Evolutionary conservation across 148 eudicot genomes (phyloP), one percentile per base, ranked within the genome.

Genomic region (Euryodendron excelsum): DNA sequence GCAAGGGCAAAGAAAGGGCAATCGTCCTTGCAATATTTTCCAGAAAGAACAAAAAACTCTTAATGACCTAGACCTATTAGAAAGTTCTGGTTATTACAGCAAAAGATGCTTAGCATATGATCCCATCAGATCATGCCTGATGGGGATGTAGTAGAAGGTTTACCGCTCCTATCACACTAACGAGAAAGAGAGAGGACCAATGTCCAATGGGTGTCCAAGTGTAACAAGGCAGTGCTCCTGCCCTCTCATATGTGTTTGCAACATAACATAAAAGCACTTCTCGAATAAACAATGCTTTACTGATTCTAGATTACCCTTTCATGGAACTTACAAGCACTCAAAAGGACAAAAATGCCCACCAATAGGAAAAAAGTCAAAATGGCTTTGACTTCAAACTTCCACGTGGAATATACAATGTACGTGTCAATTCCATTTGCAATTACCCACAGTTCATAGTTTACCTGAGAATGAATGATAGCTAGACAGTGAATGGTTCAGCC

Each of bases 401-500:
- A 8, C 0, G 37, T 15, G 39, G 67, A 62, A 27, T 47, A 55
- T 37, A 15, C 34, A 30, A 30, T 60, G 30, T 17, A 28, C 10
- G 37, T 39, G 18, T 34, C 56, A 55, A n/a, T 23, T 41, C 34
- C 15, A 27, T 28, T 2, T 64, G 12, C 23, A 61, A 15, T 53
- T 10, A 21, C 21, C 27, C 23, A 69, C 3, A 76, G 31, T 45
- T 75, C 39, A 31, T 28, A 45, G 23, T 28, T 79, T 88, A 94
- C 98, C 97, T 83, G 87, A 69, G 63, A 89, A 88, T 41, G 97
- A 84, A 73, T 81, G 92, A 80, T 84, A 81, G 28, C 68, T 81
- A 60, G 90, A 81, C 58, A 72, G 47, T 20, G 89, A 53, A 73
- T 82, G 87, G 71, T 82, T 89, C 74, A 85, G 78, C 80, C 91